Percentiles rank a stretch among this genome's conserved stretches.
These are phyloP conservation scores for Sisymbrium irio DNA, from an alignment of 345 rosid genomes.

Conservation along the genomic window DNA sequence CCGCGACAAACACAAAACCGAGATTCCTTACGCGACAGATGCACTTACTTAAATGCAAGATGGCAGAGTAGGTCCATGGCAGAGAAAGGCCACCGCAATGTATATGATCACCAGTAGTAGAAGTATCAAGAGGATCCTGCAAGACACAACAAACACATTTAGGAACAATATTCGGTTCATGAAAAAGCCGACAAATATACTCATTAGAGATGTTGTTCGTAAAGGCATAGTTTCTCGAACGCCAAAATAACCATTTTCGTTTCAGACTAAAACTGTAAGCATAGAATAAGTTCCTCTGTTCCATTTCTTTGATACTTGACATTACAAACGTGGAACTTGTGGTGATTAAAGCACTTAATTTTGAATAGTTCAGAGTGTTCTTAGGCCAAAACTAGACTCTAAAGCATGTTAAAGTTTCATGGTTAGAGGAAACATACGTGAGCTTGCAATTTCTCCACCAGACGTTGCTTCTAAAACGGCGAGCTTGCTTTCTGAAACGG, in stretches of 20 bases:
- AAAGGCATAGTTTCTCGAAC: background rate
- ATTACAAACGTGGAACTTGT: background rate
- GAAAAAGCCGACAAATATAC: background rate
- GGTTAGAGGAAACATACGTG: conserved; percentile 42
- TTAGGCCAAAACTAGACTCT: background rate
- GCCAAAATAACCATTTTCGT: background rate
- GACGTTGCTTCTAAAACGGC: conserved; percentile 70
- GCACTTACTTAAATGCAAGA: conserved; percentile 56
- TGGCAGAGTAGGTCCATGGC: conserved; percentile 83
- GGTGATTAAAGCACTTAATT: background rate
- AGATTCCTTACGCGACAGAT: background rate
- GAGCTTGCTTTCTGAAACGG: conserved; percentile 94
- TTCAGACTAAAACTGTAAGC: background rate
- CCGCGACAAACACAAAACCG: background rate
- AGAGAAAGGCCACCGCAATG: conserved; percentile 64
- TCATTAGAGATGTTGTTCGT: background rate
- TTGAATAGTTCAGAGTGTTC: background rate
- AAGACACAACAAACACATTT: conserved; percentile 16
- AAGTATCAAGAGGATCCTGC: conserved; percentile 67
- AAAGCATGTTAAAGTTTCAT: background rate
- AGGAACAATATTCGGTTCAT: background rate
- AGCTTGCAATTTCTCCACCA: conserved; percentile 98
- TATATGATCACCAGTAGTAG: conserved; percentile 68
- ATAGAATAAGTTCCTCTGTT: background rate
- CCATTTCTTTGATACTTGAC: background rate